Conservation (phyloP, 2,329 filamentous ascomycete species). For the Colletotrichum orchidophilum region DNA sequence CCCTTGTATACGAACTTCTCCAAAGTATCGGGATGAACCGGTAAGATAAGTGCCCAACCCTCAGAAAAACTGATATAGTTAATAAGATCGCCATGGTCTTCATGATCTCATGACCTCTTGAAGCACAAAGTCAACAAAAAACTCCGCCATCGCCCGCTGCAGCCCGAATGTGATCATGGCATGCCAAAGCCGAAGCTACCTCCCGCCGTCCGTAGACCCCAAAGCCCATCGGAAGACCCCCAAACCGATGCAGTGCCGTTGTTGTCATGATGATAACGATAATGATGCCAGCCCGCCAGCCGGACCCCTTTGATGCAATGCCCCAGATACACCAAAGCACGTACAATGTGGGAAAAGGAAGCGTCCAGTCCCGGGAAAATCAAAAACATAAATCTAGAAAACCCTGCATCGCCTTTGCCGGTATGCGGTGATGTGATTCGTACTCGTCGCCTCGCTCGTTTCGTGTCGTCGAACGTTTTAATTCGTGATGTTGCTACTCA, state of each 20-base stretch:
- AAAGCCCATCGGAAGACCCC: not conserved
- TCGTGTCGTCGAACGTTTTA: not conserved
- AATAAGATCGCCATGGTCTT: constrained; percentile 1
- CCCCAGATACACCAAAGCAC: constrained; percentile 18
- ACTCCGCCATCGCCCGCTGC: constrained; percentile 27
- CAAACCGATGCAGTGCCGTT: constrained; percentile 18
- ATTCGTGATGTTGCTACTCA: not conserved
- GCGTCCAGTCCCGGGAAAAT: constrained; percentile 11
- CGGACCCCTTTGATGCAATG: constrained; percentile 21
- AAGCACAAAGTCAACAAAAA: not conserved
- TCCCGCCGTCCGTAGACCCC: not conserved
- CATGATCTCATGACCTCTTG: constrained; percentile 17
- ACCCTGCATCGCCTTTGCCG: not conserved
- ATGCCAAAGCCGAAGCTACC: constrained; percentile 7
- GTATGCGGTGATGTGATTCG: not conserved
- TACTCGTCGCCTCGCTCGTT: not conserved
- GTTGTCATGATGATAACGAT: constrained; percentile 12
- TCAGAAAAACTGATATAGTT: not conserved
- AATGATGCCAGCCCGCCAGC: constrained; percentile 19
- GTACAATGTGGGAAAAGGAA: constrained; percentile 9
- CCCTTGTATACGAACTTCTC: not conserved
- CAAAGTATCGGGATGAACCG: not conserved
- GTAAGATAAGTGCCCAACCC: not conserved
- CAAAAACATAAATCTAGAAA: not conserved
- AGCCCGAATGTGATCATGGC: not conserved